Percentiles rank a stretch among this genome's conserved stretches.
phyloP scores from a whole-genome alignment of 257 asterid genomes.

The Solanum stenotomum region DNA sequence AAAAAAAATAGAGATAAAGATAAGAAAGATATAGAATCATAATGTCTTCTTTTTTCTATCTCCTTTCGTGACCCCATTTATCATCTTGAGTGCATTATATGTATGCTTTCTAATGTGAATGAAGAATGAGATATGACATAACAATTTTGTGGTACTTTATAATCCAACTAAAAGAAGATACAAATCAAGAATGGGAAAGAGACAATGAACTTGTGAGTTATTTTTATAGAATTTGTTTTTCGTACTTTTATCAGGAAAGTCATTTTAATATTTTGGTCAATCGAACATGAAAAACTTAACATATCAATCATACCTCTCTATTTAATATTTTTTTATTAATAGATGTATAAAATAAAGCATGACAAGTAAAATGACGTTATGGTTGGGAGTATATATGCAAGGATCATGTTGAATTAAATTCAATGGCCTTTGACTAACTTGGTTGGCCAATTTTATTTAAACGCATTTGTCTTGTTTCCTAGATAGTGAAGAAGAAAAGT shows the following conservation, averaged over 20 bases:
- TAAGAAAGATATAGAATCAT: neutral
- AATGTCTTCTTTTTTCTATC: neutral
- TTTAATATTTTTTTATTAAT: no score
- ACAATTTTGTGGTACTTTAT: neutral
- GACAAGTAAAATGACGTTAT: neutral
- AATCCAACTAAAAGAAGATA: neutral
- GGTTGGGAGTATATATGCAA: neutral
- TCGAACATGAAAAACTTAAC: no score
- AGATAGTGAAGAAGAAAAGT: conserved; percentile 8
- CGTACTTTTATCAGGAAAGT: neutral
- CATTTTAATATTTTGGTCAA: neutral
- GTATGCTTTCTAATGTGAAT: neutral
- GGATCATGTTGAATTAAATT: neutral
- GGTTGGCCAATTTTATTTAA: neutral
- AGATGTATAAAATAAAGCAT: neutral
- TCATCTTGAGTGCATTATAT: neutral
- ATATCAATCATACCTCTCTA: no score
- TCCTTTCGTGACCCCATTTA: neutral
- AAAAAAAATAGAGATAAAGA: neutral
- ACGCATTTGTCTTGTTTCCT: neutral
- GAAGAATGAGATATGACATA: neutral
- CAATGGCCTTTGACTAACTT: conserved; percentile 3
- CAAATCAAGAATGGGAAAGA: neutral
- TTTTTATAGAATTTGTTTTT: no score
- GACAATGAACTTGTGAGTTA: neutral